phyloP scores from a whole-genome alignment of 306 rosid genomes.

The Sicyos baderoa region DNA sequence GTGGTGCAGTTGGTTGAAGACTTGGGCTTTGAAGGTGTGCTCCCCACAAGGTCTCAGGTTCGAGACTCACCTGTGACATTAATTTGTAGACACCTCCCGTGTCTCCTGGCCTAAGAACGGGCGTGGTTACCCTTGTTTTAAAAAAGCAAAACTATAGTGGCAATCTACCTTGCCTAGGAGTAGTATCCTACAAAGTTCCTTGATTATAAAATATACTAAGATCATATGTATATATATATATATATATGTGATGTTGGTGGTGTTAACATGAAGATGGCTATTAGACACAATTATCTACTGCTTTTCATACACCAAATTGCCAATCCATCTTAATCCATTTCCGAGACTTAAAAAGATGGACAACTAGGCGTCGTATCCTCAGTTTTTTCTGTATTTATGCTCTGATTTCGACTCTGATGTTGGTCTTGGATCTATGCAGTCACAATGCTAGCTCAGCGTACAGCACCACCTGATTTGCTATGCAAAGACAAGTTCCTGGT shows the following conservation, averaged over 20 bases:
- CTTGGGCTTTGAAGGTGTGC: no score
- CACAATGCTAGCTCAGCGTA: constrained; percentile 88
- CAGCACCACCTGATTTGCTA: constrained; percentile 55
- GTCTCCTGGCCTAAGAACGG: no score
- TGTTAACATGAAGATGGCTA: neutral
- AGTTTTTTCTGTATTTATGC: neutral
- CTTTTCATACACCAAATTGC: neutral
- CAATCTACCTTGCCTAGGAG: neutral
- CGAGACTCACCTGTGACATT: no score
- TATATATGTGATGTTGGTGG: no score
- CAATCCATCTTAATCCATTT: neutral
- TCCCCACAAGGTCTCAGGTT: no score
- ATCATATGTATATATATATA: no score
- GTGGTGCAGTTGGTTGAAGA: no score
- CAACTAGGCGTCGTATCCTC: neutral
- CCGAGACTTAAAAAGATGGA: neutral
- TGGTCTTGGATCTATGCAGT: constrained; percentile 43
- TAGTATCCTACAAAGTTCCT: neutral
- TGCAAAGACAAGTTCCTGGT: constrained; percentile 94
- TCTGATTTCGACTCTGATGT: neutral
- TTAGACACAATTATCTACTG: neutral
- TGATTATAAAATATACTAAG: no score
- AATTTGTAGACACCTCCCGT: no score
- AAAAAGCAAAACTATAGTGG: neutral
- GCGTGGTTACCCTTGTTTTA: no score